Conservation (phyloP, 2,329 filamentous ascomycete genomes). For the Zopfia rhizophila region DNA sequence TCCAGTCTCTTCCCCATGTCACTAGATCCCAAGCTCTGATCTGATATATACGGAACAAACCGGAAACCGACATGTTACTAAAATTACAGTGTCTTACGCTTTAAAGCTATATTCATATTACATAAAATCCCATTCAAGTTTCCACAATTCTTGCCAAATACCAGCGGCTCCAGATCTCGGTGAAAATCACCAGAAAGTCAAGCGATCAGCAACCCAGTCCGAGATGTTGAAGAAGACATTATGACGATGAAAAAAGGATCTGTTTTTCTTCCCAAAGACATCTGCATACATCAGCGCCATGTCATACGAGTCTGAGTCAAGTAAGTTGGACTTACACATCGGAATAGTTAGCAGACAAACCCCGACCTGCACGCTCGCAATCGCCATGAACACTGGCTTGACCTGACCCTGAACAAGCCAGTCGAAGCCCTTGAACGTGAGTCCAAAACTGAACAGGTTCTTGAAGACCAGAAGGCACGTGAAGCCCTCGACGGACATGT, state of each 20-base stretch:
- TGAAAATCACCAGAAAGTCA: conserved; percentile 14
- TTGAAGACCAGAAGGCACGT: conserved; percentile 93
- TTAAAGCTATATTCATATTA: no score
- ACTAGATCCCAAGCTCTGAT: no score
- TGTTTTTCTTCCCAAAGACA: conserved; percentile 49
- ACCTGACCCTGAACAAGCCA: conserved; percentile 77
- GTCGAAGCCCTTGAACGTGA: conserved; percentile 85
- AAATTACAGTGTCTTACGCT: no score
- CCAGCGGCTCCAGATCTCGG: no score
- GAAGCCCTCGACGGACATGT: conserved; percentile 87
- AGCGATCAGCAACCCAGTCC: conserved; percentile 42
- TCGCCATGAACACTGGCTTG: conserved; percentile 74
- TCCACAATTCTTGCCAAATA: no score
- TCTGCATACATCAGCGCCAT: conserved; percentile 25
- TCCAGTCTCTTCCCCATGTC: no score
- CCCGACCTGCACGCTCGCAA: conserved; percentile 80
- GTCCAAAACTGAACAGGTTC: conserved; percentile 87
- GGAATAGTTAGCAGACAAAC: conserved; percentile 80
- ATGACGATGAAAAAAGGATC: conserved; percentile 45
- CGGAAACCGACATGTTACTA: no score
- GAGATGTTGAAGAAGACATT: conserved; percentile 46
- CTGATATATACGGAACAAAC: no score
- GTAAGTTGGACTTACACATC: conserved; percentile 75
- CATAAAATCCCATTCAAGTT: no score
- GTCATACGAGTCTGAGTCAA: no score